Conservation (phyloP, 108 stramenopile species). For the Pseudonitzschia multiseries region DNA sequence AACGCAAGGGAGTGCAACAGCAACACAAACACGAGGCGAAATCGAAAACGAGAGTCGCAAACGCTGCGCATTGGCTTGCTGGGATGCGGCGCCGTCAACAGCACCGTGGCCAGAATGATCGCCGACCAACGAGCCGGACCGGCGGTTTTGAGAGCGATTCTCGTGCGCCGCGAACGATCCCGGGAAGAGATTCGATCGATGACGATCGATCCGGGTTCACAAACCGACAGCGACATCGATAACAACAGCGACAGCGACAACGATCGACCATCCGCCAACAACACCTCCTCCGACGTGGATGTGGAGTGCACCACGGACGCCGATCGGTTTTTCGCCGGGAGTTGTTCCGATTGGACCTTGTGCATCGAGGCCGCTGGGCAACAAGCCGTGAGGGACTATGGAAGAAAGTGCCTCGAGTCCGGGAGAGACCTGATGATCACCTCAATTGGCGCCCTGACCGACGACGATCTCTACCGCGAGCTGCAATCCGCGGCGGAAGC, state of each 20-base stretch:
- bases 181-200: not conserved
- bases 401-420: not conserved
- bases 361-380: conserved; percentile 2
- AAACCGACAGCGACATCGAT: too few relatives aligned
- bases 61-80: not conserved
- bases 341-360: not conserved
- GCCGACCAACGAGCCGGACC: not conserved
- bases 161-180: not conserved
- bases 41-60: not conserved
- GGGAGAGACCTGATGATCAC: conserved; percentile 5
- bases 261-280: too few relatives aligned
- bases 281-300: too few relatives aligned
- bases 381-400: not conserved
- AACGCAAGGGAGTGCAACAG: not conserved
- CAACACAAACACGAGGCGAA: not conserved
- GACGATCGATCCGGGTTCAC: not conserved
- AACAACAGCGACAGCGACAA: too few relatives aligned
- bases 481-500: not conserved
- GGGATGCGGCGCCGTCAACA: conserved; percentile 7
- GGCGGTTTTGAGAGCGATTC: not conserved
- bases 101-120: conserved; percentile 8
- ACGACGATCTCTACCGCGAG: not conserved
- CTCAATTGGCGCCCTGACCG: conserved; percentile 1
- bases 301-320: not conserved
- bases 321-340: not conserved